Evolutionary conservation across 495 filamentous ascomycete species (phyloP), one percentile per base, ranked within the genome.

Genomic region (Neurospora tetraspora): DNA sequence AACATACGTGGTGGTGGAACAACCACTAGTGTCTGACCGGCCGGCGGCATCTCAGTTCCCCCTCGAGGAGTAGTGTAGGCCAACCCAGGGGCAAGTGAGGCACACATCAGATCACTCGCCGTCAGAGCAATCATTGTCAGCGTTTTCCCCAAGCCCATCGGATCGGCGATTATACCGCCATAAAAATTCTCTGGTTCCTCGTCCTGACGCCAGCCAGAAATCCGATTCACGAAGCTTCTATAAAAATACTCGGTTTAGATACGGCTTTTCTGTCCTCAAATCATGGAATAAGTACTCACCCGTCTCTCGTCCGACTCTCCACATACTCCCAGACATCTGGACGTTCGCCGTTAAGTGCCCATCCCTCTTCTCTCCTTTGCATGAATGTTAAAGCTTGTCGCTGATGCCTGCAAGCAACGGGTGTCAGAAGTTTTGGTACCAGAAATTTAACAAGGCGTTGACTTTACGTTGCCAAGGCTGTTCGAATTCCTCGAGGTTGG

Each of bases 381-480:
- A 86, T 79, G 70, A 86, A 86, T 3, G 81, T 84, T 14, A 86
- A 42, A 1, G 82, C 84, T 71, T 85, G 81, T 59, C 80, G 83
- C 61, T 85, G 84, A 73, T 85, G 82, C 42, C 81, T 82, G 71
- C 6, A 12, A 16, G 0, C 12, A 0, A 45, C n/a, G 8, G 8
- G 0, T 20, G 43, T 45, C 43, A 45, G n/a, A 45, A 5, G 1
- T 10, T 45, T 45, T 5, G n/a, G 9, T 5, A 2, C 0, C 43
- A 20, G 9, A 0, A 3, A 9, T 5, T 1, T 5, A 20, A n/a
- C 0, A 1, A 45, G n/a, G 0, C 8, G 0, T 20, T 11, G 2
- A 45, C 42, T 45, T 45, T 45, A 45, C n/a, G 18, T 45, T 45
- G 43, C n/a, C n/a, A 45, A 5, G 0, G 39, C 38, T 68, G 69